Evolutionary conservation across 768 basidiomycete genomes (phyloP), one percentile per base, ranked within the genome.

Genomic region (Podaxis carcinomalis): DNA sequence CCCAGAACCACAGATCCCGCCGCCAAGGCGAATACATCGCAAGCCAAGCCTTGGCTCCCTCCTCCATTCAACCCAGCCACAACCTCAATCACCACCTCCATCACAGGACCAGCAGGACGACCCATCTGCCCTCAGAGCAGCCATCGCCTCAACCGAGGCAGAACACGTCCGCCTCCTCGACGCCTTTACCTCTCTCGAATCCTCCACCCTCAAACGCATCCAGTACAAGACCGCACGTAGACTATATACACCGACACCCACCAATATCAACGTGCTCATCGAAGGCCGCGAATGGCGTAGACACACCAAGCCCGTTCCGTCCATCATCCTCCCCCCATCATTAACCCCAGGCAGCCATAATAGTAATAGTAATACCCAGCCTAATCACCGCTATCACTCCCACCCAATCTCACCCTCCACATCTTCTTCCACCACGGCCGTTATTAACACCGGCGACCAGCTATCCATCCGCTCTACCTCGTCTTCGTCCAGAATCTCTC

Each of bases 141-240:
- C 86, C 59, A 87, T 92, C 56, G 76, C 80, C 59, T 69, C 74
- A 2, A 82, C 89, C 39, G 88, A 91, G 66, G 79, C 82, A 25
- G 90, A 92, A 67, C 83, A 82, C 10, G 73, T 78, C 32, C 75
- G 85, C 10, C 75, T 92, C 27, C 70, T 87, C 28, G 83, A 87
- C 50, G 88, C 88, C 5, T 92, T 92, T 66, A 82, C 83, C 60
- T 80, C 82, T 21, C 77, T 91, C 25, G 88, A 92, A 71, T 74
- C 84, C 36, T 82, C 75, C 52, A 80, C 84, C 21, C 67, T 85
- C 46, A 83, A 81, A 2, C 82, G 79, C 13, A 69, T 78, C 32
- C 73, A 78, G 50, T 75, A 74, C 62, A 76, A 76, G 51, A 77
- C 72, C 36, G 75, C 74, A 1, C 74, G 72, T 21, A 69, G 76